Evolutionary conservation across 1,139 yeast species (phyloP).

Genomic region (Yamadazyma atlantica): DNA sequence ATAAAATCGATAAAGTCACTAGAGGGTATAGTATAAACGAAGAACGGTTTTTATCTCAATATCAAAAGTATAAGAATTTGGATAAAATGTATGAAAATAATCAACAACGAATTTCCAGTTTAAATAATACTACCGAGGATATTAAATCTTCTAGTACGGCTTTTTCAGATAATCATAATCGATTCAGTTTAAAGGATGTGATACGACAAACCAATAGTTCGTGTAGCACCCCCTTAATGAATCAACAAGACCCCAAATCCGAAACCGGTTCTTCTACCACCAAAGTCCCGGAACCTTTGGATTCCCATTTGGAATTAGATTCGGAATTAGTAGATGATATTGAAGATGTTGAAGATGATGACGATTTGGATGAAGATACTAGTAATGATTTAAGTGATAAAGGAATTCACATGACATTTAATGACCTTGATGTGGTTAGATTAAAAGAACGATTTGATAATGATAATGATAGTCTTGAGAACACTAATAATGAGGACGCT

Average conservation of each 20-base stretch:
- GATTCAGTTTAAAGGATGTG: conserved; percentile 26
- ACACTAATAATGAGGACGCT: too few species aligned
- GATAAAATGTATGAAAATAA: conserved; percentile 34
- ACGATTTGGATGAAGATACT: conserved; percentile 8
- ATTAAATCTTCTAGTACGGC: conserved; percentile 22
- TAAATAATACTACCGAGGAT: conserved; percentile 14
- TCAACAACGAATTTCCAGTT: conserved; percentile 9
- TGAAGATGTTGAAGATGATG: conserved; percentile 15
- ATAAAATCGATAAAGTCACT: conserved; percentile 20
- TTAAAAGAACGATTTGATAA: conserved; percentile 15
- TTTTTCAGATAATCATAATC: conserved; percentile 16
- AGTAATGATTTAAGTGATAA: conserved; percentile 8
- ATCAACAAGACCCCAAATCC: not conserved
- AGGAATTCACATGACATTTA: too few species aligned
- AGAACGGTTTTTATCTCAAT: conserved; percentile 35
- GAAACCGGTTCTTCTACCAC: not conserved
- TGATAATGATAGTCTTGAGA: too few species aligned
- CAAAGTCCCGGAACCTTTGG: not conserved
- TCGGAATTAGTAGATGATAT: conserved; percentile 9
- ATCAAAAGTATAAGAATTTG: conserved; percentile 32
- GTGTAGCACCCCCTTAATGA: conserved; percentile 6
- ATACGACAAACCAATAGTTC: conserved; percentile 20
- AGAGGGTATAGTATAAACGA: conserved; percentile 30
- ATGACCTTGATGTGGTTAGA: conserved; percentile 13
- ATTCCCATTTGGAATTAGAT: not conserved